Evolutionary conservation across 441 rosid genomes (phyloP), one percentile per base, ranked within the genome.

Genomic region (Gossypium davidsonii): DNA sequence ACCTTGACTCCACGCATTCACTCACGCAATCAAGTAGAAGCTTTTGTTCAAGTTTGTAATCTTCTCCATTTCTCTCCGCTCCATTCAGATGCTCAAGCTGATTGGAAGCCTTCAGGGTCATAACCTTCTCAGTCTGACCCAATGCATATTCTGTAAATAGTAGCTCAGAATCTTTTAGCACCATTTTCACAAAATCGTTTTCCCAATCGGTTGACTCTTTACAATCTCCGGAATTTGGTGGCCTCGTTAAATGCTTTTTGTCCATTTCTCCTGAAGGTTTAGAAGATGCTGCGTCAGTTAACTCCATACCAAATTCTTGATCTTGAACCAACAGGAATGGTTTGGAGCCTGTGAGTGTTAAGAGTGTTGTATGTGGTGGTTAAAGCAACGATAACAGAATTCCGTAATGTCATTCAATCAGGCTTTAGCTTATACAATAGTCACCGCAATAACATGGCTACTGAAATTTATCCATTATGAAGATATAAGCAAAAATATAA

Each of bases 1-100:
- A 80, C 76, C 67, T 82, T 0, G 65, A 18, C 49, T 83, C 85
- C 72, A 94, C 67, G 65, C 83, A 79, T 70, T 94, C 94, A 1
- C 73, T 78, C 57, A 88, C 79, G 46, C 75, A 86, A 20, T 91
- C 94, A 21, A 92, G 91, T 78, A 91, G 15, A n/a, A 85, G 65
- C 77, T 76, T 88, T 58, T 86, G 78, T 60, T 76, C 80, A 0
- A 79, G 77, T 76, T 86, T 88, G 25, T 46, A 5, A 1, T 82
- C 87, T 18, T 78, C 83, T 46, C 73, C 79, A 5, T 83, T 79
- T 14, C 75, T 62, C 70, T 79, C 83, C 2, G 59, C 28, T 74
- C 51, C 77, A 15, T 65, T 79, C n/a, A 74, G 74, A 77, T 70
- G 79, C 79, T 83, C 86, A 51, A 85, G 56, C 69, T 74, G 80